Evolutionary conservation across 345 rosid genomes (phyloP), one percentile per base, ranked within the genome.

Genomic region (Rhodomyrtus tomentosa): DNA sequence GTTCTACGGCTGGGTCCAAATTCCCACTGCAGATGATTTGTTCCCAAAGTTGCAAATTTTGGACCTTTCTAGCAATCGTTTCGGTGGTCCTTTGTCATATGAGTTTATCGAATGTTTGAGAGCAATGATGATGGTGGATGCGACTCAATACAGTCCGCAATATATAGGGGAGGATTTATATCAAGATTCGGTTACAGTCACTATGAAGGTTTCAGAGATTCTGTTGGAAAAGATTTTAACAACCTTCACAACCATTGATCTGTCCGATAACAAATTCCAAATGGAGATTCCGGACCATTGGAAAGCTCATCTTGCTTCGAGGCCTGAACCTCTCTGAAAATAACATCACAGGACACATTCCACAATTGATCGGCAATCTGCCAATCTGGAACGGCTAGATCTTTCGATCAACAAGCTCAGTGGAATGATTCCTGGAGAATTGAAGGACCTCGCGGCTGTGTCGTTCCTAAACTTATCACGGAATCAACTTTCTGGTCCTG

Each of bases 321-420:
- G 83, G 52, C 45, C 85, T 88, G 36, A 86, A 89, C 55, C 79
- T 90, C 49, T 88, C 91, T 51, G 82, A 82, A 14, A 89, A 87
- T 48, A 40, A 12, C 16, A 56, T 86, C 7, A 52, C 45, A 6
- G 85, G 87, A 13, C 21, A 8, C 14, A 89, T 87, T 22, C 73
- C 73, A 82, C 24, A 87, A 88, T 73, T 59, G 86, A 82, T 88
- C 21, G 27, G 58, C n/a, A 24, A 24, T 55, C 58, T 24, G 58
- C 58, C 58, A 55, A 24, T 24, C 27, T 55, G 13, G 13, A 55
- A 55, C 24, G 58, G 58, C 13, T 55, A 24, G 27, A 55, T 55
- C 58, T 24, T 55, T 24, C 87, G 24, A 55, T 81, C 27, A 90
- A 90, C 83, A 51, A 24, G 50, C 55, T 86, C 14, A 59, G 1